These are phyloP conservation scores for Aurinia saxatilis DNA, from an alignment of 345 rosid species.

Conservation along the genomic window DNA sequence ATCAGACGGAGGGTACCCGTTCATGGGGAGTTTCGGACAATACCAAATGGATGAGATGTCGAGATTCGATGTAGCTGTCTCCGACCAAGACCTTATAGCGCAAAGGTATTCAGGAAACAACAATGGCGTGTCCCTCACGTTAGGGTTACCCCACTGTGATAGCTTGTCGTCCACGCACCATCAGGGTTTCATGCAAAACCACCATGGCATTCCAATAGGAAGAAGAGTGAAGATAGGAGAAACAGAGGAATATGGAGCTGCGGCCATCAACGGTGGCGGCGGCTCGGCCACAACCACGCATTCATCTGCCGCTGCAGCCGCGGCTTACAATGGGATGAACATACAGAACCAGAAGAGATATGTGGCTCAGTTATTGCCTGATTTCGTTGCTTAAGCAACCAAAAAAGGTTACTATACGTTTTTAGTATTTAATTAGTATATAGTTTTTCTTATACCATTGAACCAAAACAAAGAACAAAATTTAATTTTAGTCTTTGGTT, in stretches of 20 bases:
- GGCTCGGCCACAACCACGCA: slow-evolving; percentile 46
- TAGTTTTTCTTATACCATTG: slow-evolving; percentile 50
- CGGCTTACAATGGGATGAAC: slow-evolving; percentile 62
- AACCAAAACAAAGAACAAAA: slow-evolving; percentile 27
- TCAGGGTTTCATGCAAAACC: slow-evolving; percentile 70
- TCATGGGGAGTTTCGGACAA: slow-evolving; percentile 83
- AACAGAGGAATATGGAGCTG: slow-evolving; percentile 52
- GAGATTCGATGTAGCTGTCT: slow-evolving; percentile 47
- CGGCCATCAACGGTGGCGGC: slow-evolving; percentile 31
- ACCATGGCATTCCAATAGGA: slow-evolving; percentile 62
- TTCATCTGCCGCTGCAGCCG: slow-evolving; percentile 26
- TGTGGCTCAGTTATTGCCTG: slow-evolving; percentile 77
- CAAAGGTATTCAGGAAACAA: slow-evolving; percentile 57
- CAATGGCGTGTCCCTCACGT: slow-evolving; percentile 83
- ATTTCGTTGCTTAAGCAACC: slow-evolving; percentile 63
- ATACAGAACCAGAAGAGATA: slow-evolving; percentile 86
- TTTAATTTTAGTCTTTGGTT: slow-evolving; percentile 55
- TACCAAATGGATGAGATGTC: slow-evolving; percentile 84
- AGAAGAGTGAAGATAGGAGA: slow-evolving; percentile 66
- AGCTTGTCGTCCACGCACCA: slow-evolving; percentile 73
- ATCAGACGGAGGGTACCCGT: slow-evolving; percentile 58
- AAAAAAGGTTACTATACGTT: slow-evolving; percentile 28
- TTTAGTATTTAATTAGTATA: slow-evolving; percentile 42
- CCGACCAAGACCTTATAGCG: slow-evolving; percentile 58
- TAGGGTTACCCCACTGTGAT: slow-evolving; percentile 88